Evolutionary conservation across 805 yeast genomes (phyloP), one percentile per base, ranked within the genome.

Genomic region (Hanseniaspora thailandica): DNA sequence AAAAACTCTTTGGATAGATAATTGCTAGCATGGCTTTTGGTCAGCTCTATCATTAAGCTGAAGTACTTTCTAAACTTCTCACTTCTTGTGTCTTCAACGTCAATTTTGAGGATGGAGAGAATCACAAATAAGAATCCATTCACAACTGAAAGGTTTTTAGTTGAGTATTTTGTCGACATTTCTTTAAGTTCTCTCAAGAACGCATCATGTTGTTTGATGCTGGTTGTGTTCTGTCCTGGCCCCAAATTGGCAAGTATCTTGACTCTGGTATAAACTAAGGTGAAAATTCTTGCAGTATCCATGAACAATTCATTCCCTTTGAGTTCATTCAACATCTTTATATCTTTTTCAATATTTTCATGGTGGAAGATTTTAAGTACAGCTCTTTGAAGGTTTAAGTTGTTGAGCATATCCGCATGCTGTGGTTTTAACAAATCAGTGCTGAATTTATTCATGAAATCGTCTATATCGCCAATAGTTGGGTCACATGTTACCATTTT

Each of bases 61-160:
- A 23, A 41, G 30, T 31, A 48, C 33, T 48, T 48, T 26, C 19
- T 20, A 15, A 48, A 48, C 19, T 41, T 40, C 9, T 48, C 45
- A 20, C 33, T 19, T 5, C 31, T 25, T 12, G 23, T 48, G 9
- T 48, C 52, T 12, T 48, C 41, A n/a, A 48, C 9, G 22, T 40
- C 22, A 17, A 45, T 33, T 48, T 35, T 33, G 2, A 48, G 13
- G 10, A 48, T 31, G 10, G 43, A 48, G 9, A 48, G 28, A 6
- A 48, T 26, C 28, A 48, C 36, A 19, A 40, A 46, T 26, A 48
- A 25, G 41, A 40, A 48, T 15, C 43, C 31, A 17, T 30, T 43
- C 20, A 19, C 30, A 5, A 30, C 26, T 7, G 46, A 26, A 4
- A 6, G 13, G 8, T 12, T 30, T 4, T 30, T 20, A 5, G 28